A percentile compares a stretch with the other conserved stretches of the same genome.
These are phyloP conservation scores for Pichia sp. DNA, from an alignment of 1,139 yeast species.

Conservation along the genomic window DNA sequence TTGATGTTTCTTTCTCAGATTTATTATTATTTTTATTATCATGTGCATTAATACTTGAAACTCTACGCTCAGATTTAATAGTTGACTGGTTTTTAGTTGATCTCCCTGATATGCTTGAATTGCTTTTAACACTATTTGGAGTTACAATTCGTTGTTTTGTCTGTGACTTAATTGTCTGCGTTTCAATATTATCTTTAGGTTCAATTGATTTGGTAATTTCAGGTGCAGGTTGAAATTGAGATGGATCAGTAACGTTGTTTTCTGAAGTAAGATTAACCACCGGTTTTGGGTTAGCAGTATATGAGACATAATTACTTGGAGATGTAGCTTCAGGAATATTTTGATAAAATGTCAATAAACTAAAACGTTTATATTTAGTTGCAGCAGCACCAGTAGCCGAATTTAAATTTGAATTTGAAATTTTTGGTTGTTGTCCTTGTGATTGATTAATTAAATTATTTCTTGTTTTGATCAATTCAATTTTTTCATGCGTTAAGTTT, in stretches of 20 bases:
- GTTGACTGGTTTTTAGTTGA: slow-evolving; percentile 18
- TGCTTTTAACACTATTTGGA: slow-evolving; percentile 1
- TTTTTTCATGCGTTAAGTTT: background rate
- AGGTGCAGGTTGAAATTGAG: background rate
- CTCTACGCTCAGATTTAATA: slow-evolving; percentile 11
- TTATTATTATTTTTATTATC: slow-evolving; percentile 10
- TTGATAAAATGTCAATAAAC: slow-evolving; percentile 46
- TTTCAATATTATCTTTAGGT: too few species aligned
- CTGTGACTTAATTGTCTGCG: background rate
- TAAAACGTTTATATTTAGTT: slow-evolving; percentile 36
- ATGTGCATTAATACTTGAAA: slow-evolving; percentile 9
- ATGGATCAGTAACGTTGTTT: background rate
- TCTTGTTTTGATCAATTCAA: background rate
- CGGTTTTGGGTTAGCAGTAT: too few species aligned
- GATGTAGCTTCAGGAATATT: slow-evolving; percentile 21
- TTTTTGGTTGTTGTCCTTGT: background rate
- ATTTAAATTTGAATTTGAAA: background rate
- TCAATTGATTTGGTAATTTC: background rate
- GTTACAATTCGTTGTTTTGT: slow-evolving; percentile 5
- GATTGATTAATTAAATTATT: background rate
- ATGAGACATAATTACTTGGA: slow-evolving; percentile 5
- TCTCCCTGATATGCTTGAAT: background rate
- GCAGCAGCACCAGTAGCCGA: slow-evolving; percentile 1
- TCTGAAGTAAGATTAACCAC: too few species aligned
- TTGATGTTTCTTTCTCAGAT: slow-evolving; percentile 49